Base-by-base conservation (phyloP, 2,329 filamentous ascomycete genomes). In the Aaosphaeria pasadenensis region DNA sequence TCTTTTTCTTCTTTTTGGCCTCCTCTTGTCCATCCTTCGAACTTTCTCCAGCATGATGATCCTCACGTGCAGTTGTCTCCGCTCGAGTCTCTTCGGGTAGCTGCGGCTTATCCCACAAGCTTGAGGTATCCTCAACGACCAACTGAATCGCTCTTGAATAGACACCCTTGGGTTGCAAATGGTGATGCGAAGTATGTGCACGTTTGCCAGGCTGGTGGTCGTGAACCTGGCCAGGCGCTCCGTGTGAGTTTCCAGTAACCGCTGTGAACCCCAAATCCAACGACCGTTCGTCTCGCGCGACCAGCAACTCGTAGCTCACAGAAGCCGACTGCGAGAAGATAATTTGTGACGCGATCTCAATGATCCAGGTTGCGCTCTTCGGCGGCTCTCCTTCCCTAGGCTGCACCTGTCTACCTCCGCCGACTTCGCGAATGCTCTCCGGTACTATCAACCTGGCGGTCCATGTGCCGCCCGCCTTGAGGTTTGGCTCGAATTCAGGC, bases 381-480 rank as follows among this genome's bases (percentile, higher is more conserved):
- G 78, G 75, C 6, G 69, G 74, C 13, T 59, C 57, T 5, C 60
- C 48, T 11, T 42, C 59, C 32, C 49, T 58, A 55, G 39, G 64
- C 58, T 50, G 57, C 70, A 71, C 44, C 76, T 64, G 55, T 33
- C 60, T 77, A 45, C 69, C 71, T 36, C 67, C 72, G 6, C 86
- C 86, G 13, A 75, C 81, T 64, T 86, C 82, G 42, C 89, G 80
- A 50, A 94, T 86, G 53, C 86, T 77, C 46, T 92, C 86, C 0
- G 92, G 92, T 0, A 99, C 85, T 5, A 83, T 78, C 54, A 99
- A 80, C 63, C 85, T 83, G 49, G 89, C 88, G 59, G 85, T 83
- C 88, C 91, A 99, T 41, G 81, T 84, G 5, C 90, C 91, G 30
- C 91, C 94, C 6, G 94, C 91, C 76, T 97, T 97, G 65, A 99